Evolutionary conservation across 352 stramenopile genomes (phyloP).

Genomic region (Blastocystis sp.): DNA sequence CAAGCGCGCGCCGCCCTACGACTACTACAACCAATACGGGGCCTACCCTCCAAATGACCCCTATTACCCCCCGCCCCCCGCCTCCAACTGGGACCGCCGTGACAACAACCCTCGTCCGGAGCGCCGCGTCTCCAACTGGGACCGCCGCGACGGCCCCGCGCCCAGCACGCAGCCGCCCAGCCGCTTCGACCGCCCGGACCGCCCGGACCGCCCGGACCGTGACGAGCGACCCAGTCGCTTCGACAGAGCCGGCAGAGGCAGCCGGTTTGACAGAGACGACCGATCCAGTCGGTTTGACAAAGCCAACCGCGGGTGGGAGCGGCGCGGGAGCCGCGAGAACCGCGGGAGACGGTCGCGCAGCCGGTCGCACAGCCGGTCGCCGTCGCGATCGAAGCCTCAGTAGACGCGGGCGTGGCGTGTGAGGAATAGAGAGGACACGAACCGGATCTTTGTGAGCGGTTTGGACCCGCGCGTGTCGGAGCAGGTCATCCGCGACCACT

Average conservation of each 20-base stretch:
- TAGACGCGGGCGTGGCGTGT: not conserved
- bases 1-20: not conserved
- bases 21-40: not conserved
- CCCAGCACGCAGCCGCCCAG: no score
- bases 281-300: no score
- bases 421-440: slow-evolving; percentile 36
- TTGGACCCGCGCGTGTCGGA: slow-evolving; percentile 40
- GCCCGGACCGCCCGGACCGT: no score
- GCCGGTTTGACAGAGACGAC: no score
- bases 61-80: not conserved
- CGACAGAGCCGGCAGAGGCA: not conserved
- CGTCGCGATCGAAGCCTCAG: not conserved
- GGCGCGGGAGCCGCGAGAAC: not conserved
- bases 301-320: not conserved
- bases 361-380: not conserved
- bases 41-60: not conserved
- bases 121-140: not conserved
- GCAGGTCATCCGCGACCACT: slow-evolving; percentile 55
- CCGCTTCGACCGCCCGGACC: not conserved
- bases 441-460: slow-evolving; percentile 42
- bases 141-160: not conserved
- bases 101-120: not conserved
- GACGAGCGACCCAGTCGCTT: no score
- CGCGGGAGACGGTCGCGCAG: not conserved
- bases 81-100: not conserved